phyloP scores from a whole-genome alignment of 495 filamentous ascomycete genomes.

The Pseudevernia furfuracea region DNA sequence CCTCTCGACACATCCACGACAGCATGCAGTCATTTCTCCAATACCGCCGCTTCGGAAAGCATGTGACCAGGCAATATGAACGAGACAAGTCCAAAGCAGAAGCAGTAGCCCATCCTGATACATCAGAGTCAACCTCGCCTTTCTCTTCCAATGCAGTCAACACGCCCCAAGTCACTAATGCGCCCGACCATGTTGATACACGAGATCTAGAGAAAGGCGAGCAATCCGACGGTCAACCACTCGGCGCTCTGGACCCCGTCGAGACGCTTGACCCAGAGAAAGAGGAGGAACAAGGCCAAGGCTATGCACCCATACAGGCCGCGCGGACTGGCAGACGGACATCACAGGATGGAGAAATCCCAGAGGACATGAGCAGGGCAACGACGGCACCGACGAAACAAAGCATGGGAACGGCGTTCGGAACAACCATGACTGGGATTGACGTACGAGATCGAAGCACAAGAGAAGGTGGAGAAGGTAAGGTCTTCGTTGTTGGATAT shows the following conservation, averaged over 20 bases:
- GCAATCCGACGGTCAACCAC: neutral
- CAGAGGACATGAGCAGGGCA: conserved; percentile 18
- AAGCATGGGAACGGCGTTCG: conserved; percentile 31
- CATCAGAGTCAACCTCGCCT: neutral
- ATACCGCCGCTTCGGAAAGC: conserved; percentile 35
- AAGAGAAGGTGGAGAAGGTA: conserved; percentile 29
- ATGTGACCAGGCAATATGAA: conserved; percentile 31
- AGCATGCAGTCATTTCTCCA: conserved; percentile 37
- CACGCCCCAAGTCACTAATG: neutral
- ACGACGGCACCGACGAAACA: conserved; percentile 20
- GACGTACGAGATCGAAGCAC: conserved; percentile 31
- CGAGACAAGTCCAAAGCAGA: conserved; percentile 20
- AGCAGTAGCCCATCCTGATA: conserved; percentile 8
- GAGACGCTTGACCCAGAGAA: neutral
- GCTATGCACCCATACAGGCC: conserved; percentile 6
- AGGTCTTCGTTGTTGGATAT: conserved; percentile 54
- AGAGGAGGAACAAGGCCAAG: conserved; percentile 21
- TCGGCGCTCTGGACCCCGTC: neutral
- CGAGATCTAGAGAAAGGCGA: conserved; percentile 21
- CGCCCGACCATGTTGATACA: conserved; percentile 1
- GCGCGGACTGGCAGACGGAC: conserved; percentile 8
- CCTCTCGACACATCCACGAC: neutral
- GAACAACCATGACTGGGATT: conserved; percentile 34
- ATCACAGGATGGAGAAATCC: conserved; percentile 11
- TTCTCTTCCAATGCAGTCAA: neutral